Evolutionary conservation across 768 basidiomycete species (phyloP), one percentile per base, ranked within the genome.

Genomic region (Kwoniella bestiolae): DNA sequence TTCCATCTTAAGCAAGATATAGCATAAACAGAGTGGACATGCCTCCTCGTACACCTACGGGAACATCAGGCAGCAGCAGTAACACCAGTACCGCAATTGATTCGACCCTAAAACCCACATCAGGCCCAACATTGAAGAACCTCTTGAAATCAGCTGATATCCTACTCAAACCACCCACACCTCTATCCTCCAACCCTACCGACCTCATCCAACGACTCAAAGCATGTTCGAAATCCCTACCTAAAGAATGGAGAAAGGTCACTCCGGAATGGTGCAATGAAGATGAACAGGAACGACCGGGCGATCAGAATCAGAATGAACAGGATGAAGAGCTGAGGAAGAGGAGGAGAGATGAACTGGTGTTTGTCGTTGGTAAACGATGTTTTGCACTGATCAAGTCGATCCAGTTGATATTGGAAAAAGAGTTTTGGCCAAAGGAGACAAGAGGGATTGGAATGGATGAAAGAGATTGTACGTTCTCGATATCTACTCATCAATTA

Each of bases 381-480:
- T 71, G 69, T 60, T 66, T 74, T 31, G 65, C 56, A 23, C 8
- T 71, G 49, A 49, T 67, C n/a, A 29, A 57, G 32, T 64, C 51
- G 21, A 55, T 74, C 7, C 72, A 71, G 29, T 8, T 3, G 1
- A 53, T 60, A 38, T 49, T 74, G 55, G 65, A 64, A 47, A 63
- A 41, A 50, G 72, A 74, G 49, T 73, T 67, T 56, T 73, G 72
- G 72, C 69, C 72, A 8, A 56, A 56, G 16, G 66, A 65, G 11
- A 25, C 21, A 11, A 60, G 59, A 44, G 64, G 38, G 2, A 64
- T 45, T 14, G n/a, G 59, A 6, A 11, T 41, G 12, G 18, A 41
- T 18, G 38, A 47, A 7, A 5, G 25, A 47, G n/a, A 56, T n/a
- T 12, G 9, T 28, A 56, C n/a, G 23, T 41, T 23, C 26, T 21